A percentile compares a stretch with the other conserved stretches of the same genome.
phyloP scores from a whole-genome alignment of 345 rosid species.

The Dipteronia sinensis region DNA sequence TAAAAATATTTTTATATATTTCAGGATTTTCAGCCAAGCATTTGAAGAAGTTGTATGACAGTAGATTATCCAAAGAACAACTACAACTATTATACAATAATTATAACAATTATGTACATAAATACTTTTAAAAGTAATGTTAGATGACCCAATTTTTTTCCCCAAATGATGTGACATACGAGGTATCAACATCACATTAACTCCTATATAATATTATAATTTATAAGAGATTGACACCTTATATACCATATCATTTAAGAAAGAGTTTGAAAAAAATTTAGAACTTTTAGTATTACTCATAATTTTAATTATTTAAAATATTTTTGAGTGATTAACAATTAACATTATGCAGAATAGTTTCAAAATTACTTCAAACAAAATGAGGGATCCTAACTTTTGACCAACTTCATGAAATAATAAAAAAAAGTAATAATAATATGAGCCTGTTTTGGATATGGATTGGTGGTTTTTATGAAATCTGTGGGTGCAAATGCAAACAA shows the following conservation, averaged over 20 bases:
- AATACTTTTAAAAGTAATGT: too few relatives aligned
- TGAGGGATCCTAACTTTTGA: neutral
- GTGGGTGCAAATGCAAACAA: constrained; percentile 1
- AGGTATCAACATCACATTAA: too few relatives aligned
- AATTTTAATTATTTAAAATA: neutral
- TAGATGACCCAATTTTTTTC: too few relatives aligned
- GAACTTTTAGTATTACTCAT: neutral
- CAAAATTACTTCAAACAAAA: neutral
- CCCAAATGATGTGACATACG: too few relatives aligned
- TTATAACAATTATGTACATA: neutral
- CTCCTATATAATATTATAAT: too few relatives aligned
- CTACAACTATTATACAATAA: neutral
- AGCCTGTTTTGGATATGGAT: neutral
- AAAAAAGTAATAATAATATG: too few relatives aligned
- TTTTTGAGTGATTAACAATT: neutral
- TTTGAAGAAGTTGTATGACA: neutral
- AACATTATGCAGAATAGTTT: too few relatives aligned
- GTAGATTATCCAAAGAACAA: neutral
- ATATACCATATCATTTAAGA: too few relatives aligned
- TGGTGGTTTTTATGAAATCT: neutral
- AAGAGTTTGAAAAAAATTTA: too few relatives aligned
- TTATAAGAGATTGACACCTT: too few relatives aligned
- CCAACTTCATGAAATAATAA: neutral
- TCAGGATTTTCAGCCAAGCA: neutral
- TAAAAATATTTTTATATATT: too few relatives aligned